These are phyloP conservation scores for Geum urbanum DNA, from an alignment of 306 rosid genomes.

Conservation along the genomic window DNA sequence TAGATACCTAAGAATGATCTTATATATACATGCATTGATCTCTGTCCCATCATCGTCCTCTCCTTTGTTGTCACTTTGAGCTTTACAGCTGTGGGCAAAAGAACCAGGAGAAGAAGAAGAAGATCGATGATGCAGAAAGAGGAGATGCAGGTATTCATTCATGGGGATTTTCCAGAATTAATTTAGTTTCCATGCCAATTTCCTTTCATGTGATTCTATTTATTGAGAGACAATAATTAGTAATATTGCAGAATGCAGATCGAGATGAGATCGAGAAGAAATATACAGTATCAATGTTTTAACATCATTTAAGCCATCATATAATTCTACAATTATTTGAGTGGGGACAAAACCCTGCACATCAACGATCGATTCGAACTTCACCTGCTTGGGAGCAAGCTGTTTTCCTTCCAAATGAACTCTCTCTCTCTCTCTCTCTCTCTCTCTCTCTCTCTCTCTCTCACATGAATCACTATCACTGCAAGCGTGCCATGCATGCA, in stretches of 20 bases:
- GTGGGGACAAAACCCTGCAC: slow-evolving; percentile 45
- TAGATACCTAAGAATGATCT: no score
- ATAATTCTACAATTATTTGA: slow-evolving; percentile 70
- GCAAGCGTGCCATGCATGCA: slow-evolving; percentile 29
- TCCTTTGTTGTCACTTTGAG: slow-evolving; percentile 44
- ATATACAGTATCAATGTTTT: slow-evolving; percentile 1
- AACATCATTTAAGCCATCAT: slow-evolving; percentile 43
- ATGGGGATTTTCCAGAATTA: slow-evolving; percentile 13
- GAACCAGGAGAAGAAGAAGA: slow-evolving; percentile 13
- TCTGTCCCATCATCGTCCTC: slow-evolving; percentile 45
- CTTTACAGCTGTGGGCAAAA: slow-evolving; percentile 81
- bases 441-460: slow-evolving; percentile 6
- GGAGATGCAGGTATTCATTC: not conserved
- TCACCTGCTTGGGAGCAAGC: slow-evolving; percentile 46
- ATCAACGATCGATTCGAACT: slow-evolving; percentile 22
- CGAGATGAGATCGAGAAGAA: slow-evolving; percentile 36
- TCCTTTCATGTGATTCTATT: slow-evolving; percentile 37
- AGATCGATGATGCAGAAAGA: not conserved
- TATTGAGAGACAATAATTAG: slow-evolving; percentile 24
- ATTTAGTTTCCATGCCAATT: slow-evolving; percentile 22
- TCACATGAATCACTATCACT: slow-evolving; percentile 44
- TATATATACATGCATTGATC: not conserved
- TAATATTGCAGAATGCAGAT: not conserved
- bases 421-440: no score
- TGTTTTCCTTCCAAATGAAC: slow-evolving; percentile 59